phyloP scores from a whole-genome alignment of 2,329 filamentous ascomycete species.

The Exophiala calicioides region DNA sequence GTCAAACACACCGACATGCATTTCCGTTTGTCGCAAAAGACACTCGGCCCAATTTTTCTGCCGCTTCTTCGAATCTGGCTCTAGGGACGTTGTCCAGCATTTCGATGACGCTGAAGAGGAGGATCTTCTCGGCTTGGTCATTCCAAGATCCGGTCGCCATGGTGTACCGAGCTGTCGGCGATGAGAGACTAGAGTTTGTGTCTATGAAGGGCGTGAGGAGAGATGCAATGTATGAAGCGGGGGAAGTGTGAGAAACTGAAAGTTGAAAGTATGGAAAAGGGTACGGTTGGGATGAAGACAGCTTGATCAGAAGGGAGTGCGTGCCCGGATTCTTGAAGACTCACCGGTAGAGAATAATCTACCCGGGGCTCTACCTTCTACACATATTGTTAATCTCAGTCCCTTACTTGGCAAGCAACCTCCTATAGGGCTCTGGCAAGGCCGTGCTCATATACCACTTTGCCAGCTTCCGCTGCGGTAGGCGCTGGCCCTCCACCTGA shows the following conservation, averaged over 20 bases:
- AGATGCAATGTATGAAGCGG: not conserved
- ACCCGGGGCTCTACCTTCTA: too few species aligned
- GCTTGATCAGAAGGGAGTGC: too few species aligned
- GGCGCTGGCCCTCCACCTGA: not conserved
- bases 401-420: not conserved
- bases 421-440: not conserved
- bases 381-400: constrained; percentile 1
- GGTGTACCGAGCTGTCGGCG: too few species aligned
- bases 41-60: constrained; percentile 12
- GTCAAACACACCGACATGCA: constrained; percentile 27
- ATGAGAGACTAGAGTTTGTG: not conserved
- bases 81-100: constrained; percentile 8
- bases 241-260: not conserved
- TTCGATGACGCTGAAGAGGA: constrained; percentile 20
- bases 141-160: constrained; percentile 18
- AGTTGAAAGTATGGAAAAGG: too few species aligned
- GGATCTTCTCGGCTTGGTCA: constrained; percentile 15
- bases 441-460: not conserved
- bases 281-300: too few species aligned
- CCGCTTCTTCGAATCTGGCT: constrained; percentile 17
- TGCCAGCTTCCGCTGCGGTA: not conserved
- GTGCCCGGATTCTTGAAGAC: too few species aligned
- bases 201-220: not conserved
- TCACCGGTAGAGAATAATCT: too few species aligned
- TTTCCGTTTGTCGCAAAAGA: too few species aligned